Base-by-base conservation (phyloP, 1,139 yeast species). In the Protomyces macrosporus region DNA sequence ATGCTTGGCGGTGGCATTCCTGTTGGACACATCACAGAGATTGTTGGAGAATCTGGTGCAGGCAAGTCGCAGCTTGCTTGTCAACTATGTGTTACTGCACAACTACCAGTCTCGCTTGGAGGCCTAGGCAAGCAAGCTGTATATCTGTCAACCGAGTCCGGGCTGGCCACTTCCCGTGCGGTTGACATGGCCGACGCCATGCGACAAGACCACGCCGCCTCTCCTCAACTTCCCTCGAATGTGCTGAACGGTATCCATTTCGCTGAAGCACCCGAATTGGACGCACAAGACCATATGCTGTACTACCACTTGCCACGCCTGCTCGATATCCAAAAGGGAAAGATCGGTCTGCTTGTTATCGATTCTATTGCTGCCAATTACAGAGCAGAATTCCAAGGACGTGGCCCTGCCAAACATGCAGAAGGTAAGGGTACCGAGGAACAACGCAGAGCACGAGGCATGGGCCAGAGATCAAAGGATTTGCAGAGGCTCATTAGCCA, bases 361-460 rank as follows among this genome's bases (percentile, higher is more conserved):
- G 97, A 90, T 73, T 87, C 95, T 45, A 84, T 90, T n/a, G 89
- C 96, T 0, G 95, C 90, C 68, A 96, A 89, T 72, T 76, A 87
- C 60, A 76, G 97, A 65, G 84, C 87, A 2, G 95, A 87, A 69
- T 78, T 84, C 52, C 56, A 58, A 42, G 56, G 62, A 6, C 60
- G 60, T 7, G 48, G 48, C 48, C 9, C 32, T 3, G 35, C 37
- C 4, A 6, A 7, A 1, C 40, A 40, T 16, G 36, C 51, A 4
- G 45, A 52, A 16, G 35, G 14, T 5, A 14, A 10, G 5, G 55
- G 55, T 4, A 35, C 14, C 9, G 53, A 37, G 32, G 50, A 63
- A 4, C 48, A 45, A 14, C 34, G 51, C 12, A 53, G 64, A 6
- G 50, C 52, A 9, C 64, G 65, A 3, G 76, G 73, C 66, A 70